Evolutionary conservation across 305 asterid species (phyloP).

Genomic region (Fraxinus dipetala): DNA sequence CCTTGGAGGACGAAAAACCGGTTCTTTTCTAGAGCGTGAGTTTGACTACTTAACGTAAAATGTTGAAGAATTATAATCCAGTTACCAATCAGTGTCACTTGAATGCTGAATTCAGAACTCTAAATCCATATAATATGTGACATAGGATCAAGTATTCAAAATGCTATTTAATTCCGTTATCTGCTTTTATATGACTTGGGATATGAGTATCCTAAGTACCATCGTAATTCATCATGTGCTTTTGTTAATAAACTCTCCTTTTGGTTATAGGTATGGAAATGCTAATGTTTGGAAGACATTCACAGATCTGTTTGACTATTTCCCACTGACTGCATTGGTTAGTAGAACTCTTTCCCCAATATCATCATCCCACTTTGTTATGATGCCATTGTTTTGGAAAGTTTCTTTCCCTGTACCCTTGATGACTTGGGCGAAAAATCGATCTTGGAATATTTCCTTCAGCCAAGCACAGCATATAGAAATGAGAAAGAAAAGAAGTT

Average conservation of each 20-base stretch:
- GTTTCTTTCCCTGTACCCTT: conserved; percentile 6
- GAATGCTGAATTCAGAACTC: background rate
- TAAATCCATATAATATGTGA: background rate
- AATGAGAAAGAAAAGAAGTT: background rate
- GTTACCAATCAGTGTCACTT: background rate
- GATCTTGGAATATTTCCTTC: background rate
- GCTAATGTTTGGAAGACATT: conserved; percentile 82
- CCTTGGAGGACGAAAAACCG: background rate
- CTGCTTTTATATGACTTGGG: background rate
- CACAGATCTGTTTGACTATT: conserved; percentile 74
- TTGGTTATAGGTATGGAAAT: conserved; percentile 54
- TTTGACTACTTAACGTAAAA: background rate
- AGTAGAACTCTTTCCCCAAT: conserved; percentile 26
- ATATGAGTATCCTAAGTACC: background rate
- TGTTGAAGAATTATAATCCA: background rate
- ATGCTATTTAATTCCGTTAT: background rate
- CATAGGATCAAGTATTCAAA: background rate
- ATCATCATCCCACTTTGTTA: conserved; percentile 2
- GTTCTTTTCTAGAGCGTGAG: background rate
- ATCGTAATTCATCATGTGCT: background rate
- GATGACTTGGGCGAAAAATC: background rate
- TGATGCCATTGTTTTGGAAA: background rate
- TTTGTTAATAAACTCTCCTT: background rate
- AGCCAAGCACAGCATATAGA: conserved; percentile 6
- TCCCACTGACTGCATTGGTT: conserved; percentile 74